Percentiles rank a stretch among this genome's conserved stretches.
Evolutionary conservation across 2,329 filamentous ascomycete genomes (phyloP).

Genomic region (Paracorniculantispora psalliotae): DNA sequence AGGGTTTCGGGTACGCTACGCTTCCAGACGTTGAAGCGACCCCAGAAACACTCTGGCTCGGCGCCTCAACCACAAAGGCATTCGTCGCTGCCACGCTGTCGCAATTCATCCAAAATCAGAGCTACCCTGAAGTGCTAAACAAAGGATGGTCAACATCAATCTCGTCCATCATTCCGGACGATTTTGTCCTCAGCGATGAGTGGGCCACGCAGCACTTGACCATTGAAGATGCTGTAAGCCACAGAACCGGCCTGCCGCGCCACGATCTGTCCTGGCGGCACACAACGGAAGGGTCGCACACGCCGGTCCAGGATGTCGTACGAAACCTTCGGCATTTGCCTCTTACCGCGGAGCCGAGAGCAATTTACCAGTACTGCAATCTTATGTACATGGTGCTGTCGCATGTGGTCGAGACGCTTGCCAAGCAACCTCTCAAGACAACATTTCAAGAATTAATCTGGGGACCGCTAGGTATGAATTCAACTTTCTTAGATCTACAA

Average conservation of each 20-base stretch:
- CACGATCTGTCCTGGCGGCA: conserved; percentile 29
- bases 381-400: conserved; percentile 38
- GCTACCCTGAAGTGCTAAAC: conserved; percentile 12
- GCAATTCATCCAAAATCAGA: conserved; percentile 38
- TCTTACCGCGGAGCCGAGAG: conserved; percentile 28
- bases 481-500: conserved; percentile 24
- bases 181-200: conserved; percentile 39
- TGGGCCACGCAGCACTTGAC: conserved; percentile 39
- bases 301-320: conserved; percentile 23
- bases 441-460: conserved; percentile 35
- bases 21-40: conserved; percentile 33
- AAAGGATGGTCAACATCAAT: conserved; percentile 40
- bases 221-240: conserved; percentile 44
- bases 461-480: conserved; percentile 37
- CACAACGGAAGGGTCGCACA: conserved; percentile 20
- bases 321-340: conserved; percentile 37
- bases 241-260: conserved; percentile 42
- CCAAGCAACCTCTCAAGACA: conserved; percentile 26
- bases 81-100: conserved; percentile 44
- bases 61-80: conserved; percentile 48
- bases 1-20: conserved; percentile 3
- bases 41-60: conserved; percentile 43
- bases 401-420: conserved; percentile 35
- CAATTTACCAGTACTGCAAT: conserved; percentile 40
- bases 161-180: conserved; percentile 36